These are phyloP conservation scores for Lactarius sp. DNA, from an alignment of 768 basidiomycete species.

Conservation along the genomic window DNA sequence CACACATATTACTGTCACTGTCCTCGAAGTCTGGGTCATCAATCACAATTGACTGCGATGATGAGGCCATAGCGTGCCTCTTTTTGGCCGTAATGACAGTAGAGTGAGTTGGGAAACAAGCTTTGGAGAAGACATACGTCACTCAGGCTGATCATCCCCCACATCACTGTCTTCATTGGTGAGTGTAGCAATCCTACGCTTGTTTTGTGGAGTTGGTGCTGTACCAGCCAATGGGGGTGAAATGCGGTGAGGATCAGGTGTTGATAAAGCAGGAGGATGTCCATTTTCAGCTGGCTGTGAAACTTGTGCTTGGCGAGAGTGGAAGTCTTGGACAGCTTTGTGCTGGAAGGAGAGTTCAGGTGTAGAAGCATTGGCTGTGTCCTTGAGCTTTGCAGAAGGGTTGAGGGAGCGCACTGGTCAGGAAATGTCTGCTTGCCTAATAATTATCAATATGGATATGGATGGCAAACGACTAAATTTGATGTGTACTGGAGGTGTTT, in stretches of 20 bases:
- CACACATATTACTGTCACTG: too few relatives aligned
- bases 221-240: too few relatives aligned
- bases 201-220: background rate
- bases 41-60: too few relatives aligned
- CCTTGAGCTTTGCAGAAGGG: background rate
- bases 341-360: background rate
- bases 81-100: too few relatives aligned
- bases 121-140: background rate
- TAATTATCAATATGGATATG: background rate
- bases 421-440: background rate
- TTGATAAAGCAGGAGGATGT: too few relatives aligned
- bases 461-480: background rate
- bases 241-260: too few relatives aligned
- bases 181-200: too few relatives aligned
- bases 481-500: background rate
- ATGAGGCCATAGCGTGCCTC: too few relatives aligned
- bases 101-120: too few relatives aligned
- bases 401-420: background rate
- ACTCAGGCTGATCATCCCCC: background rate
- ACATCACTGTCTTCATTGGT: too few relatives aligned
- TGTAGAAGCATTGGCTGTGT: background rate
- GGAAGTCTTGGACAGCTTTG: background rate
- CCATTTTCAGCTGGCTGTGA: too few relatives aligned
- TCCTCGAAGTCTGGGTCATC: too few relatives aligned
- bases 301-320: background rate